A percentile compares a stretch with the other conserved stretches of the same genome.
Evolutionary conservation across 2,329 filamentous ascomycete species (phyloP).

Genomic region (Trichoderma koningii): DNA sequence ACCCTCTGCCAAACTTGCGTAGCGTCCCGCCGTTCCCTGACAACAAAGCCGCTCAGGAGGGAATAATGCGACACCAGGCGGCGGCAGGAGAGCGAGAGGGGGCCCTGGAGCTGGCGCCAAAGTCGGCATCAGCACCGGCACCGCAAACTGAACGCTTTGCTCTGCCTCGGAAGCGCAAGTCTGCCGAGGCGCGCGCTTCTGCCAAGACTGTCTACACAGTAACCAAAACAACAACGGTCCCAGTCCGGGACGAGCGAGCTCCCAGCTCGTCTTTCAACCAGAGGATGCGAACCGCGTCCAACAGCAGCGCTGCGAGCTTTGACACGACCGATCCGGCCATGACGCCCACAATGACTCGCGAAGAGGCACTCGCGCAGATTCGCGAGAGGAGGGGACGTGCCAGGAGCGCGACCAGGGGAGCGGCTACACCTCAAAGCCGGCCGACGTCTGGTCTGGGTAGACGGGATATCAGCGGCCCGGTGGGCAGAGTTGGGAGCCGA

Average conservation of each 20-base stretch:
- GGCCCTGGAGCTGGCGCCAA: background rate
- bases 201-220: constrained; percentile 50
- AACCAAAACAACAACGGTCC: constrained; percentile 55
- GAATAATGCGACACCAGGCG: constrained; percentile 11
- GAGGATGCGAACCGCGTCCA: constrained; percentile 50
- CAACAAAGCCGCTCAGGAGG: constrained; percentile 27
- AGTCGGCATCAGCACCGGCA: constrained; percentile 24
- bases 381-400: constrained; percentile 71
- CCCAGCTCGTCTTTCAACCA: constrained; percentile 47
- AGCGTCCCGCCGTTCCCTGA: constrained; percentile 45
- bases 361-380: constrained; percentile 75
- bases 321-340: constrained; percentile 60
- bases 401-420: constrained; percentile 65
- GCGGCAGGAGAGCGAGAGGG: constrained; percentile 14
- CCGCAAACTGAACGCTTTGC: constrained; percentile 25
- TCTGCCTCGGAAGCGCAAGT: constrained; percentile 24
- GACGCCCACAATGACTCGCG: constrained; percentile 68
- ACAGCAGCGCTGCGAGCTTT: constrained; percentile 46
- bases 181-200: constrained; percentile 45
- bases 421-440: constrained; percentile 58
- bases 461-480: constrained; percentile 54
- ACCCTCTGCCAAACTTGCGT: constrained; percentile 45
- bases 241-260: constrained; percentile 50
- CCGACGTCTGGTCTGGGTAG: constrained; percentile 54
- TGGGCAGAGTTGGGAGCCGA: constrained; percentile 37